Evolutionary conservation across 1,284 basidiomycete species (phyloP), one percentile per base, ranked within the genome.

Genomic region (Trametes hirsuta): DNA sequence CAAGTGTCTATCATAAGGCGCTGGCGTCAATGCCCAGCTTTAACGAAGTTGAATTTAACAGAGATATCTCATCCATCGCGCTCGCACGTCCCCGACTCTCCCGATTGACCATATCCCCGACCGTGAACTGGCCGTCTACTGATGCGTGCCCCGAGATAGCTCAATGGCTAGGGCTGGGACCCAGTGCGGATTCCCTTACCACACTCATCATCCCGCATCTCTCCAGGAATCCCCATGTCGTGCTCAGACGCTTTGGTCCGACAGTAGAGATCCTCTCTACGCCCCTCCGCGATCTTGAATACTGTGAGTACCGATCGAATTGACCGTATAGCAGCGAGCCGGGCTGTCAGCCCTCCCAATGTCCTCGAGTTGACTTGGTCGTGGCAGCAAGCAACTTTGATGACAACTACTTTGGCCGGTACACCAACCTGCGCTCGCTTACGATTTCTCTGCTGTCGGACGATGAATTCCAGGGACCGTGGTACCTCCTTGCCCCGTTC

Each of bases 381-480:
- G 11, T 12, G 39, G 39, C 14, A 5, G 39, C 14, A 18, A 11
- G 12, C 12, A 18, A n/a, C 9, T 21, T 37, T 4, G 24, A 62
- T 6, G 18, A 44, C 6, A 42, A 45, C 1, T 49, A 46, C 10
- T 12, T 62, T 9, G 21, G 22, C 8, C 18, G 44, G 5, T 62
- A 58, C 52, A 58, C 55, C 11, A 8, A 24, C 25, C 18, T 62
- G 37, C 51, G 34, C 25, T 47, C 24, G 6, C 34, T 62, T 48
- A 53, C 55, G 41, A 21, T 62, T 11, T 47, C 52, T 12, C 40
- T 62, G 55, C 42, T 51, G 18, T 25, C 55, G 36, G 58, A 58
- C 42, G 47, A 47, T 22, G 37, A 42, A n/a, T 35, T n/a, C 11
- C 47, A 44, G n/a, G 60, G 60, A 2, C 6, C 52, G 36, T 62